A percentile compares a stretch with the other conserved stretches of the same genome.
Conservation (phyloP, 2,329 filamentous ascomycete genomes). For the Pezicula carpinea region DNA sequence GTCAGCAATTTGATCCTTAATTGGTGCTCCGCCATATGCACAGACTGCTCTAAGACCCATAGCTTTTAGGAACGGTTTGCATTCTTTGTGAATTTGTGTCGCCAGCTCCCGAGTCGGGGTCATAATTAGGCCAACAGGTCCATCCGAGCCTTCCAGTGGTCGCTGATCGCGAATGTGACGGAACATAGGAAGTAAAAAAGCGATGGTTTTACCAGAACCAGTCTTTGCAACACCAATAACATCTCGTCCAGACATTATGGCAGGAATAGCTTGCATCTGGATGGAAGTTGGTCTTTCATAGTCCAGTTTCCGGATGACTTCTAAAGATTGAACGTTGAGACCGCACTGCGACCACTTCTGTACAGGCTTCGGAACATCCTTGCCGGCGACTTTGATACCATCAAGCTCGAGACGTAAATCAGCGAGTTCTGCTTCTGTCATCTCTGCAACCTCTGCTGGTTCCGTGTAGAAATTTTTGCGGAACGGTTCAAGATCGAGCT, state of each 20-base stretch:
- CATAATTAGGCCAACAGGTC: constrained; percentile 83
- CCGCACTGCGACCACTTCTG: constrained; percentile 97
- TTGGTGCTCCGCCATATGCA: constrained; percentile 90
- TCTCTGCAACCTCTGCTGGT: constrained; percentile 73
- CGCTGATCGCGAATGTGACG: constrained; percentile 94
- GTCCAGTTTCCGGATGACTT: constrained; percentile 75
- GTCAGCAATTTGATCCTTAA: constrained; percentile 96
- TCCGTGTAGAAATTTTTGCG: constrained; percentile 95
- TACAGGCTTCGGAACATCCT: constrained; percentile 87
- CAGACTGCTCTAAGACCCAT: constrained; percentile 83
- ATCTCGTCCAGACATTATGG: constrained; percentile 93
- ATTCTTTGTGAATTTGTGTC: constrained; percentile 89
- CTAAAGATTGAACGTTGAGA: constrained; percentile 77
- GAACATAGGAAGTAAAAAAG: constrained; percentile 95
- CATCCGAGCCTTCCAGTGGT: constrained; percentile 76
- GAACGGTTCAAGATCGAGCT: constrained; percentile 79
- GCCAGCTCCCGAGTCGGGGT: constrained; percentile 92
- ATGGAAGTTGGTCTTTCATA: constrained; percentile 91
- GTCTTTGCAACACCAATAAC: constrained; percentile 97
- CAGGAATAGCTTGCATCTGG: constrained; percentile 89
- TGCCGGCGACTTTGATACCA: constrained; percentile 88
- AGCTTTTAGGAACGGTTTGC: constrained; percentile 88
- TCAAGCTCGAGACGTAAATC: constrained; percentile 83
- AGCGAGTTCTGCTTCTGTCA: constrained; percentile 80
- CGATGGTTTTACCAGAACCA: constrained; percentile 94